Base-by-base conservation (phyloP, 805 yeast genomes). In the Lipomyces lipofer region DNA sequence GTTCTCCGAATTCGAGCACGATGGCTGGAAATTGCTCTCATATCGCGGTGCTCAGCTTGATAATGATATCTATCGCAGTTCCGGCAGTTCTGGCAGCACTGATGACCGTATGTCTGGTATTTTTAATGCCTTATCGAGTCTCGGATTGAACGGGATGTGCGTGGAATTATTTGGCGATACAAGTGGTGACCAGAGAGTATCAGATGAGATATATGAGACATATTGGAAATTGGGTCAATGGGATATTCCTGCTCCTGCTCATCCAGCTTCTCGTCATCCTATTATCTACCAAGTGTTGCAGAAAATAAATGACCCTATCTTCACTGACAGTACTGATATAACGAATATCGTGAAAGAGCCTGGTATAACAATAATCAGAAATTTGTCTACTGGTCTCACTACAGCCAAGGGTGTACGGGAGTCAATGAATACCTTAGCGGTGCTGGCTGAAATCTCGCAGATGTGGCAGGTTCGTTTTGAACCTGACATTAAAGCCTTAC, bases 151-250 rank as follows among this genome's bases (percentile, higher is more conserved):
- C 55, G 88, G 90, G 0, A 61, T 84, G 1, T 77, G 91, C 0
- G 74, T 45, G 49, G 73, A 30, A 59, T 80, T n/a, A 67, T 77
- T 47, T 15, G 52, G 45, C 24, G 22, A 49, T 13, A 29, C 24
- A 2, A 27, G 24, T 6, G 10, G 39, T 21, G 47, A 52, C 5
- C 62, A 63, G 9, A 66, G 64, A 21, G 67, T 12, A 12, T 13
- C 35, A 3, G 63, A 56, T 13, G 36, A 67, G 22, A 54, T 69
- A 1, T 86, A 77, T 65, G 82, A 79, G 54, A 83, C 89, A 81
- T 79, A 83, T 0, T 85, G 96, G 89, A 86, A 86, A 64, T 69
- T 91, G 38, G 79, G 78, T 40, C 79, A 80, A 47, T 91, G 97
- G 97, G 85, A 85, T 50, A 56, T 86, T 1, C 88, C 95, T 0